Evolutionary conservation across 179 eudicot species (phyloP).

Genomic region (Sideroxylon spinosum): DNA sequence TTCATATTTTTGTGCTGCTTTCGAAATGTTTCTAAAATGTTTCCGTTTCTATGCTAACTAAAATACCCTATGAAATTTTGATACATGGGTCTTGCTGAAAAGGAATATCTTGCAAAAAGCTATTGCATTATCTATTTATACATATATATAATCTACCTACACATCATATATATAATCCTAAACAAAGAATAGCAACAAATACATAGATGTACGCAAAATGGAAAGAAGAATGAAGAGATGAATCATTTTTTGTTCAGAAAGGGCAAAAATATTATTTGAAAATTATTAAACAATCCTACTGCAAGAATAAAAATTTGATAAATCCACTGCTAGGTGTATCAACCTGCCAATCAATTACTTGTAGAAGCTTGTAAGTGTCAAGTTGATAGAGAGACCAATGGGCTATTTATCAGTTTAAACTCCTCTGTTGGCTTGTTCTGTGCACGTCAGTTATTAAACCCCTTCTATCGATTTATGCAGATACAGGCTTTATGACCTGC

Average conservation of each 20-base stretch:
- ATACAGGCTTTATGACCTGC: not conserved
- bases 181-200: not conserved
- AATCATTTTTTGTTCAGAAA: not conserved
- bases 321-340: not conserved
- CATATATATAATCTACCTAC: too few relatives aligned
- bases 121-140: not conserved
- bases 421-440: not conserved
- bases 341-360: not conserved
- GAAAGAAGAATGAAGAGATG: not conserved
- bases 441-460: not conserved
- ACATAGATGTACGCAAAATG: not conserved
- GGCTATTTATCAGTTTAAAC: not conserved
- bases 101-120: not conserved
- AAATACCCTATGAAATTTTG: too few relatives aligned
- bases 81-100: not conserved
- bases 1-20: too few relatives aligned
- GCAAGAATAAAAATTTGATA: not conserved
- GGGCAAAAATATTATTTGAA: not conserved
- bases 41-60: too few relatives aligned
- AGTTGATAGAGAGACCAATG: not conserved
- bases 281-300: not conserved
- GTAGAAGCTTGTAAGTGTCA: not conserved
- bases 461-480: not conserved
- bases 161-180: not conserved
- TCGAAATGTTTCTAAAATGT: too few relatives aligned